Base-by-base conservation (phyloP, 768 basidiomycete genomes). In the Calocera cornea region DNA sequence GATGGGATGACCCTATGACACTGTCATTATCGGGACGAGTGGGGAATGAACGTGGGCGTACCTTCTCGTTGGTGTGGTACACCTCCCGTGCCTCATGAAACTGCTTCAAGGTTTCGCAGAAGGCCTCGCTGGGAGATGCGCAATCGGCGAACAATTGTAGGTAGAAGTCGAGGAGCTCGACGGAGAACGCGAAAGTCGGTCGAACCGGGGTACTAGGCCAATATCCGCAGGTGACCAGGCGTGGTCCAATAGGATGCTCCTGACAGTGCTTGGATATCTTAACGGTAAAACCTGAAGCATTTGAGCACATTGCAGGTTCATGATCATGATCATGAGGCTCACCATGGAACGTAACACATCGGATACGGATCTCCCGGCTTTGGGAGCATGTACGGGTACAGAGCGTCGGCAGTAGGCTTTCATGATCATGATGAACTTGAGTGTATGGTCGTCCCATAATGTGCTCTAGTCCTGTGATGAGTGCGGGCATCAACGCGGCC, bases 191-290 rank as follows among this genome's bases (percentile, higher is more conserved):
- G 27, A 68, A 27, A 24, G 33, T 24, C 5, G 64, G 67, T 19
- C 64, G 63, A 10, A 29, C 24, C 5, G 67, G 67, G 17, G 63
- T 41, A 22, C 63, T 64, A 2, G 67, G 67, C 27, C 63, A 68
- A 34, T 24, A 36, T 3, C 67, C 67, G 7, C 17, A 8, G 1
- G 64, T n/a, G 2, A 68, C 19, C 7, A 68, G 41, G 31, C 54
- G 31, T 5, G 54, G 54, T 60, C 14, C 31, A 2, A 60, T 27
- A 7, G 54, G 54, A 33, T 60, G 54, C 14, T 29, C 22, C 27
- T 12, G 27, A 31, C 54, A 60, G 19, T 60, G 31, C 19, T 33
- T 29, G 54, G 14, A 29, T 2, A 8, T 2, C 10, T 29, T 2
- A 33, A 29, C 31, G 7, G 14, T 33, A 29, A 16, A 29, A 8